These are phyloP conservation scores for Sclerotinia subarctica DNA, from an alignment of 2,329 filamentous ascomycete species.

Conservation along the genomic window DNA sequence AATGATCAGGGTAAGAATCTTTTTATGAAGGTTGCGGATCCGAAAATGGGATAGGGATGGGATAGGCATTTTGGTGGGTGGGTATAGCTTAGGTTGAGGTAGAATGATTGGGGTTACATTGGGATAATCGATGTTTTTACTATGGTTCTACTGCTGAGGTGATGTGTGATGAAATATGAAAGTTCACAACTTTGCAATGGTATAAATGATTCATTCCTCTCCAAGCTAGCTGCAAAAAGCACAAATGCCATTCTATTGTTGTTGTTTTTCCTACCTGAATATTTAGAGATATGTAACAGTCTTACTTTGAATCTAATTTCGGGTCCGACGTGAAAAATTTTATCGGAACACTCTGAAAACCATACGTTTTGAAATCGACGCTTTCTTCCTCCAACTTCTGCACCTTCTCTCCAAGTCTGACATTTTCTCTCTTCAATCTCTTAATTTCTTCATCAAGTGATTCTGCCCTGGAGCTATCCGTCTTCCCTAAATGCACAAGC, in stretches of 20 bases:
- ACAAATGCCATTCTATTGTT: not conserved
- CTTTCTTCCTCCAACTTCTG: not conserved
- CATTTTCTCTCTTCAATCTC: not conserved
- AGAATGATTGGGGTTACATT: not conserved
- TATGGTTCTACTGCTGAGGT: not conserved
- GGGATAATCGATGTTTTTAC: not conserved
- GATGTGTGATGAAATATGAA: not conserved
- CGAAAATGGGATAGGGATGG: not conserved
- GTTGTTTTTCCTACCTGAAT: not conserved
- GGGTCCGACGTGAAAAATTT: not conserved
- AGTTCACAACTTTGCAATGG: not conserved
- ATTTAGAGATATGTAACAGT: no score
- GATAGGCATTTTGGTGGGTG: no score
- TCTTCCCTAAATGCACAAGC: not conserved
- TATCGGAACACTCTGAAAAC: not conserved
- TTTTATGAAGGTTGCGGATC: not conserved
- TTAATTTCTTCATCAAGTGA: not conserved
- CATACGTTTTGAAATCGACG: not conserved
- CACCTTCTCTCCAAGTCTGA: not conserved
- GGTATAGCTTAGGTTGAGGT: no score
- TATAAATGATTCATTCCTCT: no score
- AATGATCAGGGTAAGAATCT: constrained; percentile 9
- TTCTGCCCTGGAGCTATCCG: fast-evolving
- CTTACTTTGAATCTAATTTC: no score
- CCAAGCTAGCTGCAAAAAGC: not conserved